Evolutionary conservation across 2,329 filamentous ascomycete genomes (phyloP).

Genomic region (Penicillium sp.): DNA sequence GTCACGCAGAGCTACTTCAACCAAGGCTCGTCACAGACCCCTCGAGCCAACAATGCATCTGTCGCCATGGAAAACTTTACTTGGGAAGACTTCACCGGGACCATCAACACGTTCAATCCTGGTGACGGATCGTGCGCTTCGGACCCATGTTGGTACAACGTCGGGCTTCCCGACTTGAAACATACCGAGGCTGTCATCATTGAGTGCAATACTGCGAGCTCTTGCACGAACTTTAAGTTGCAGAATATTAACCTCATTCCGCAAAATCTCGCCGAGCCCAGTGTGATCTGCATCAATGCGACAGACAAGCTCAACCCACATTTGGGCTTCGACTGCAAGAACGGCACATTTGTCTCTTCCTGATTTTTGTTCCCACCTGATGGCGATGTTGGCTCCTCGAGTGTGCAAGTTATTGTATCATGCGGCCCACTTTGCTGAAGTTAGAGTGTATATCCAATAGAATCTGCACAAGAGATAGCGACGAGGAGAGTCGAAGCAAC

Average conservation of each 20-base stretch:
- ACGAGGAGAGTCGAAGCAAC: too few relatives aligned
- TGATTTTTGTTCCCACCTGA: not conserved
- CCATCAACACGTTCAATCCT: slow-evolving; percentile 39
- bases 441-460: too few relatives aligned
- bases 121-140: slow-evolving; percentile 42
- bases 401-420: too few relatives aligned
- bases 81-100: slow-evolving; percentile 39
- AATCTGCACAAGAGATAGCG: too few relatives aligned
- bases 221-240: slow-evolving; percentile 34
- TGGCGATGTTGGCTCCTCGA: too few relatives aligned
- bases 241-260: slow-evolving; percentile 31
- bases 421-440: too few relatives aligned
- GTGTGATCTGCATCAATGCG: slow-evolving; percentile 34
- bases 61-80: slow-evolving; percentile 41
- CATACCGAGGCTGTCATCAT: slow-evolving; percentile 41
- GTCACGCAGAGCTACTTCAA: slow-evolving; percentile 44
- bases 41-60: slow-evolving; percentile 34
- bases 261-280: slow-evolving; percentile 24
- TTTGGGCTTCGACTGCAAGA: slow-evolving; percentile 31
- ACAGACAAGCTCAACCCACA: slow-evolving; percentile 29
- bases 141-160: slow-evolving; percentile 43
- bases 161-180: slow-evolving; percentile 32
- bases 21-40: slow-evolving; percentile 31
- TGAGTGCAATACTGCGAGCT: slow-evolving; percentile 38
- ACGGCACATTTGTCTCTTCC: slow-evolving; percentile 27